Evolutionary conservation across 306 rosid genomes (phyloP).

Genomic region (Gynostemma pentaphyllum): DNA sequence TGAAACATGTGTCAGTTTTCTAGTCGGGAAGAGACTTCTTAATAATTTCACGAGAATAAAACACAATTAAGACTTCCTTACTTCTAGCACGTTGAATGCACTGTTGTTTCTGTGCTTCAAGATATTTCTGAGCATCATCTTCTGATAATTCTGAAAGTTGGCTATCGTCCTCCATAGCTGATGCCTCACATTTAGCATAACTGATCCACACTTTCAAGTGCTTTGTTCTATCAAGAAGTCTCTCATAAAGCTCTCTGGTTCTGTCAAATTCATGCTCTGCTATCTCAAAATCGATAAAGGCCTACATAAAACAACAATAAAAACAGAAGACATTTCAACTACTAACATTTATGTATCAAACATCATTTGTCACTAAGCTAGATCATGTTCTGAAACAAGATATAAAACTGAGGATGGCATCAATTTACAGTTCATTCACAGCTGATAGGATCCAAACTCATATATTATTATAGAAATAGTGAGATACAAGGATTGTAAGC

Average conservation of each 20-base stretch:
- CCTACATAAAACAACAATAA: slow-evolving; percentile 36
- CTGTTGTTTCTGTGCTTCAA: slow-evolving; percentile 38
- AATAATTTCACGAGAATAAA: background rate
- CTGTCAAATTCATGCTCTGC: slow-evolving; percentile 74
- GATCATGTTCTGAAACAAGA: background rate
- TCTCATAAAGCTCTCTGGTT: slow-evolving; percentile 69
- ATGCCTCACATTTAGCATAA: slow-evolving; percentile 74
- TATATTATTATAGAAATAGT: too few species aligned
- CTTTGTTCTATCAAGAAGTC: slow-evolving; percentile 85
- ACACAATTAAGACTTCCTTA: slow-evolving; percentile 23
- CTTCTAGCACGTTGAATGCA: slow-evolving; percentile 65
- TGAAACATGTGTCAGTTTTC: slow-evolving; percentile 3
- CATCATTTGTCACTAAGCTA: background rate
- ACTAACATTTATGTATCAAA: background rate
- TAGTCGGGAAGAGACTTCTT: background rate
- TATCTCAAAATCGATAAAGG: slow-evolving; percentile 76
- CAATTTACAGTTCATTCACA: background rate
- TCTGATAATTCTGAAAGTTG: slow-evolving; percentile 22
- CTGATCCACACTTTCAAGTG: slow-evolving; percentile 93
- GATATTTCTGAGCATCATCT: slow-evolving; percentile 15
- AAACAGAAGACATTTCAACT: background rate
- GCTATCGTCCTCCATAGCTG: slow-evolving; percentile 29
- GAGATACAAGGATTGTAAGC: too few species aligned
- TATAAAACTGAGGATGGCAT: background rate
- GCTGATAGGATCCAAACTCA: too few species aligned